Percentiles rank a stretch among this genome's conserved stretches.
Conservation (phyloP, 495 filamentous ascomycete genomes). For the Letharia lupina region DNA sequence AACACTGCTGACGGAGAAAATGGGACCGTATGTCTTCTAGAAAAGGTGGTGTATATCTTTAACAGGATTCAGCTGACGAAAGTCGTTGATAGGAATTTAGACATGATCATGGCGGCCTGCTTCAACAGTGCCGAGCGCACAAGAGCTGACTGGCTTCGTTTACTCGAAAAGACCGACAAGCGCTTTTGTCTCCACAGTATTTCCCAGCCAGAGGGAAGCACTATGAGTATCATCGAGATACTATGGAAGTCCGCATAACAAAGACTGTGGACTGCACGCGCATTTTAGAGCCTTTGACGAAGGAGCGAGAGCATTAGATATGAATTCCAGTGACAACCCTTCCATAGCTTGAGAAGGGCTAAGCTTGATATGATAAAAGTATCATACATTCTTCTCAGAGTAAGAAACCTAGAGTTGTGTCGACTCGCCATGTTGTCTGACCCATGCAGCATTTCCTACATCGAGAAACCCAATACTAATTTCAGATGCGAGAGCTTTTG, state of each 20-base stretch:
- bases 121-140: constrained; percentile 33
- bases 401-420: no score
- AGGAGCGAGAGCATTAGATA: no score
- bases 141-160: constrained; percentile 27
- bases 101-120: constrained; percentile 33
- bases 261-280: no score
- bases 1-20: constrained; percentile 22
- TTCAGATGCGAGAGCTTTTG: no score
- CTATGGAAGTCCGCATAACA: constrained; percentile 8
- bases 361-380: no score
- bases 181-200: constrained; percentile 24
- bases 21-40: constrained; percentile 4
- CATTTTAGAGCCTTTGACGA: no score
- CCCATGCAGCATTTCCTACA: no score
- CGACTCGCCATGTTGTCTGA: no score
- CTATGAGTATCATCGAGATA: constrained; percentile 25
- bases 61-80: not conserved
- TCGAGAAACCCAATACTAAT: no score
- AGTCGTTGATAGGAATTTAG: constrained; percentile 24
- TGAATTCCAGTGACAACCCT: no score
- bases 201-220: constrained; percentile 21
- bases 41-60: not conserved
- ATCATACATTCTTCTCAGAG: no score
- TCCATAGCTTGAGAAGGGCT: no score
- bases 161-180: constrained; percentile 29